Conservation (phyloP, 805 yeast species). For the Pichia occidentalis region DNA sequence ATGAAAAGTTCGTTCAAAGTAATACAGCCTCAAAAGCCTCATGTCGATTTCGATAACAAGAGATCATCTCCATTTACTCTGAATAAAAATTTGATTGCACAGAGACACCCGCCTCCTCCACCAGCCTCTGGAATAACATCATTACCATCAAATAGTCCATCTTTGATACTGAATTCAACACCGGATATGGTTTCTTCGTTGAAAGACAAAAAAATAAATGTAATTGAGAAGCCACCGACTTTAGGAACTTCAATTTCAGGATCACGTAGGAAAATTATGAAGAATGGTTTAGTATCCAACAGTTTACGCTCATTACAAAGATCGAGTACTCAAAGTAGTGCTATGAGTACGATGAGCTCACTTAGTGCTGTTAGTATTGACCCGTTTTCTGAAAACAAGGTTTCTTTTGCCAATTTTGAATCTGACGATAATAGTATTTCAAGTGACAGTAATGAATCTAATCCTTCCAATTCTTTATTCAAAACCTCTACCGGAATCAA, state of each 20-base stretch:
- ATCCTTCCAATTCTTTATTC: too few relatives aligned
- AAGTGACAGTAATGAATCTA: neutral
- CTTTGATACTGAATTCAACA: neutral
- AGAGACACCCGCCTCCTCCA: slow-evolving; percentile 26
- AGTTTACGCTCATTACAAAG: slow-evolving; percentile 11
- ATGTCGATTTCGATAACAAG: slow-evolving; percentile 76
- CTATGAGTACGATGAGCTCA: slow-evolving; percentile 11
- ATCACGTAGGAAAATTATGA: slow-evolving; percentile 1
- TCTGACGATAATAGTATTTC: slow-evolving; percentile 2
- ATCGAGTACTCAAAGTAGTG: slow-evolving; percentile 13
- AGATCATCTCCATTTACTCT: slow-evolving; percentile 60
- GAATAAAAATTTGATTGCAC: slow-evolving; percentile 43
- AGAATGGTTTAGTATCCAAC: slow-evolving; percentile 1
- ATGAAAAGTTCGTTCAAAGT: slow-evolving; percentile 50
- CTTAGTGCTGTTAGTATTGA: slow-evolving; percentile 27
- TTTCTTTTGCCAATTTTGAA: slow-evolving; percentile 48
- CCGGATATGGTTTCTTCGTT: slow-evolving; percentile 1
- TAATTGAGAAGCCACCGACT: slow-evolving; percentile 7
- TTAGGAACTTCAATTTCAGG: slow-evolving; percentile 1
- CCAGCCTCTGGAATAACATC: slow-evolving; percentile 24
- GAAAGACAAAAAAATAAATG: neutral
- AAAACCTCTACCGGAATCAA: too few relatives aligned
- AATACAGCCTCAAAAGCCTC: slow-evolving; percentile 57
- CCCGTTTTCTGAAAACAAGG: slow-evolving; percentile 62
- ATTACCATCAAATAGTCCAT: slow-evolving; percentile 1